Evolutionary conservation across 208 protist species (phyloP).

Genomic region (Leishmania lainsoni): DNA sequence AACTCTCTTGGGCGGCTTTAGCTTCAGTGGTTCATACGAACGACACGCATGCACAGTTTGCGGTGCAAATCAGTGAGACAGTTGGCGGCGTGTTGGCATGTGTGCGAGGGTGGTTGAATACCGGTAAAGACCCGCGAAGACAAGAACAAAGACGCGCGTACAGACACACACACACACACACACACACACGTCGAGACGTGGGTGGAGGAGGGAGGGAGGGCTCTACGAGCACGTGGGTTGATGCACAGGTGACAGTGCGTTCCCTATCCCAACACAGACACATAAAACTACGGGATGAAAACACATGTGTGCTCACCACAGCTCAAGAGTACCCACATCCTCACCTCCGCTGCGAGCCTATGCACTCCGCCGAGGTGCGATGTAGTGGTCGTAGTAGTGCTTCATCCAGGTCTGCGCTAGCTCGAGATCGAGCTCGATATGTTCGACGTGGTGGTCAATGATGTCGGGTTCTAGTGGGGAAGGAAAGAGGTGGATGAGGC

Average conservation of each 20-base stretch:
- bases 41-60: neutral
- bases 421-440: constrained; percentile 82
- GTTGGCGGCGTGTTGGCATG: neutral
- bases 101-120: neutral
- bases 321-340: neutral
- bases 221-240: neutral
- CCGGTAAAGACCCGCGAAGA: neutral
- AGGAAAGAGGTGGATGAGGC: constrained; percentile 88
- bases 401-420: constrained; percentile 81
- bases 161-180: neutral
- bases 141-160: neutral
- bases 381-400: constrained; percentile 86
- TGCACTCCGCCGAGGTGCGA: constrained; percentile 45
- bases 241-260: neutral
- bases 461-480: constrained; percentile 78
- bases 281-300: neutral
- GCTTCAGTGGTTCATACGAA: neutral
- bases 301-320: neutral
- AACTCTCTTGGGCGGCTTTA: neutral
- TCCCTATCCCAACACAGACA: neutral
- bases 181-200: no score
- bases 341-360: neutral
- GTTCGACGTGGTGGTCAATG: constrained; percentile 82
- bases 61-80: neutral
- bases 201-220: neutral